These are phyloP conservation scores for Chaetomium globosum DNA, from an alignment of 2,329 filamentous ascomycete genomes.

Conservation along the genomic window DNA sequence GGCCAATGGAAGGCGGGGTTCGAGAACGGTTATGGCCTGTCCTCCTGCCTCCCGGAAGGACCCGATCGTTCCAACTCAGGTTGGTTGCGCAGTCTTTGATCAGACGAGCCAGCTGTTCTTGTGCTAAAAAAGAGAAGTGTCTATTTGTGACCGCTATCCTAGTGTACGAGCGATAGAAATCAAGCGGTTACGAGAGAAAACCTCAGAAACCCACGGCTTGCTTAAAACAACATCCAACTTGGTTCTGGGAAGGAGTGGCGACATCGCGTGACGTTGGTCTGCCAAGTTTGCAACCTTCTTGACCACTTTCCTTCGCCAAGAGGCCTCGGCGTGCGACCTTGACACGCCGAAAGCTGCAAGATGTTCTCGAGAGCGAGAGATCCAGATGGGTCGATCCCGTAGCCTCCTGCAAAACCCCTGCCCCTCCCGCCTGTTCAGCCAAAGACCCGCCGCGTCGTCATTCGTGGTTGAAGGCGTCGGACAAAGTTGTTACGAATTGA, in stretches of 20 bases:
- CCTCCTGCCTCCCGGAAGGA: background rate
- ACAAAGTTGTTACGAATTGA: background rate
- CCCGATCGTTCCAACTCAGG: background rate
- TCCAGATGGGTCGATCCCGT: conserved; percentile 29
- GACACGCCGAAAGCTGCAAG: conserved; percentile 23
- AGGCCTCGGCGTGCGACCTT: conserved; percentile 22
- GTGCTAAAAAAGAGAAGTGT: background rate
- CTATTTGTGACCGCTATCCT: background rate
- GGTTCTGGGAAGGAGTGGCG: conserved; percentile 12
- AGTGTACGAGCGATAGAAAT: background rate
- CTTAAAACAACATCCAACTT: background rate
- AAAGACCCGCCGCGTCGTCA: conserved; percentile 1
- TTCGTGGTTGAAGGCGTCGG: background rate
- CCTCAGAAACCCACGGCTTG: background rate
- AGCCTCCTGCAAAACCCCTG: conserved; percentile 17
- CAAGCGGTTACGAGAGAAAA: background rate
- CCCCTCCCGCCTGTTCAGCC: background rate
- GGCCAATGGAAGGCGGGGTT: background rate
- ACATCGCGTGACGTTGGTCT: conserved; percentile 21
- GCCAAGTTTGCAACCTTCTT: conserved; percentile 14
- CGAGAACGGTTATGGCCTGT: background rate
- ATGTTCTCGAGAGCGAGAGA: conserved; percentile 19
- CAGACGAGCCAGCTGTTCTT: background rate
- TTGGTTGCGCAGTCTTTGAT: background rate
- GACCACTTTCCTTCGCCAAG: conserved; percentile 20